Base-by-base conservation (phyloP, 352 stramenopile genomes). In the Globisporangium radiosum region DNA sequence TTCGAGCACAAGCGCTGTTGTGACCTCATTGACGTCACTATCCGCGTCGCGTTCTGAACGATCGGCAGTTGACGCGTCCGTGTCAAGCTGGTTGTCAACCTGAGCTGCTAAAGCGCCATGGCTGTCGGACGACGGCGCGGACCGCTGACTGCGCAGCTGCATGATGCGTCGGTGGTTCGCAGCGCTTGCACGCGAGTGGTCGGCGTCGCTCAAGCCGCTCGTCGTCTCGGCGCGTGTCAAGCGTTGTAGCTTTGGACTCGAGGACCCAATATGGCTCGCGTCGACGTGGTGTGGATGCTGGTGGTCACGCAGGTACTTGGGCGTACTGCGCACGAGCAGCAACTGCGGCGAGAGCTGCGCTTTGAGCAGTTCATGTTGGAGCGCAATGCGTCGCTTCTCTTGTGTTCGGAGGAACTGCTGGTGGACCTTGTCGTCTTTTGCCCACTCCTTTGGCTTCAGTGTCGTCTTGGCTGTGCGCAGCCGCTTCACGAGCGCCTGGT, bases 361-460 rank as follows among this genome's bases (percentile, higher is more conserved):
- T 54, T 72, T 74, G 4, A 59, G 42, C 25, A 91, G 55, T 36
- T 89, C 78, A 9, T 88, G 60, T 52, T 89, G 78, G 1, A 91
- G 56, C 6, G 71, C 66, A 1, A 71, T 64, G 6, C 81, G 69
- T 5, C 76, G 59, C 44, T 62, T 78, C 53, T 91, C 77, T 25
- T 89, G 75, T 1, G 65, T 76, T 62, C 73, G 82, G 4, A 89
- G 61, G 25, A 81, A 89, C 6, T 88, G 69, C 58, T 88, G 77
- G 19, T 84, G 85, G 73, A 78, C 80, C 59, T 90, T 87, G 43
- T 76, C 75, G 43, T 89, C 80, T 56, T 83, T 84, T 57, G 88
- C 69, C 80, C 78, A 89, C 55, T 87, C 71, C 42, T 89, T 87
- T 47, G 65, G 78, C 10, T 76, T 78, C 3, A 90, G 65, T 3